These are phyloP conservation scores for Batkoa obscura DNA, from an alignment of 371 early-diverging fungal species.

Conservation along the genomic window DNA sequence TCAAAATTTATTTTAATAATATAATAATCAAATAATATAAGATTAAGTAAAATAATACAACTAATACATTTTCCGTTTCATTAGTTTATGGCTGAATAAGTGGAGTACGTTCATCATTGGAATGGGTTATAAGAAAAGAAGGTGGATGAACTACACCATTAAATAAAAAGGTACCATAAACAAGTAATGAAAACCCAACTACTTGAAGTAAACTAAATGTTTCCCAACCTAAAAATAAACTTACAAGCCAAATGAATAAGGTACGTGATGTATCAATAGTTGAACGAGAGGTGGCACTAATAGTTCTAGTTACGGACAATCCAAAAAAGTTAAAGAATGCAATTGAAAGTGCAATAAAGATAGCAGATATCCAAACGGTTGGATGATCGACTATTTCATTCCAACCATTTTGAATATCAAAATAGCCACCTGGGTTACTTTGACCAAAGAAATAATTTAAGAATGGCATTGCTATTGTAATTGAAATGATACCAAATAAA, in stretches of 20 bases:
- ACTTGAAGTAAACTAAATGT: slow-evolving; percentile 78
- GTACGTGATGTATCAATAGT: slow-evolving; percentile 94
- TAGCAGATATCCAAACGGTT: slow-evolving; percentile 46
- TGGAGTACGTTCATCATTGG: not conserved
- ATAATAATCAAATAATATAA: too few species aligned
- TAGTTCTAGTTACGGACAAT: slow-evolving; percentile 62
- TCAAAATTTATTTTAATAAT: too few species aligned
- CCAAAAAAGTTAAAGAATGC: slow-evolving; percentile 92
- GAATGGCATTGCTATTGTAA: slow-evolving; percentile 47
- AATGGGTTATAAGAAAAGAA: slow-evolving; percentile 10
- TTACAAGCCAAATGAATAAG: slow-evolving; percentile 85
- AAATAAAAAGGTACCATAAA: slow-evolving; percentile 80
- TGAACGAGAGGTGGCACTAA: slow-evolving; percentile 74
- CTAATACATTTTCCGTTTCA: too few species aligned
- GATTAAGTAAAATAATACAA: too few species aligned
- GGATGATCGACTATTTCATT: slow-evolving; percentile 44
- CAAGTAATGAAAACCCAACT: slow-evolving; percentile 56
- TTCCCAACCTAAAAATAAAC: slow-evolving; percentile 84
- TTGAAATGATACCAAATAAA: slow-evolving; percentile 61
- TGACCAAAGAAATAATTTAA: slow-evolving; percentile 48
- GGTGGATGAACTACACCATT: slow-evolving; percentile 64
- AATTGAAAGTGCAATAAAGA: slow-evolving; percentile 68
- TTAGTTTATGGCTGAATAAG: too few species aligned
- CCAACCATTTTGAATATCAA: slow-evolving; percentile 59
- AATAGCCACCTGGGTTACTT: slow-evolving; percentile 40